Percentiles rank a stretch among this genome's conserved stretches.
These are phyloP conservation scores for Monascus ruber DNA, from an alignment of 2,329 filamentous ascomycete species.

Conservation along the genomic window DNA sequence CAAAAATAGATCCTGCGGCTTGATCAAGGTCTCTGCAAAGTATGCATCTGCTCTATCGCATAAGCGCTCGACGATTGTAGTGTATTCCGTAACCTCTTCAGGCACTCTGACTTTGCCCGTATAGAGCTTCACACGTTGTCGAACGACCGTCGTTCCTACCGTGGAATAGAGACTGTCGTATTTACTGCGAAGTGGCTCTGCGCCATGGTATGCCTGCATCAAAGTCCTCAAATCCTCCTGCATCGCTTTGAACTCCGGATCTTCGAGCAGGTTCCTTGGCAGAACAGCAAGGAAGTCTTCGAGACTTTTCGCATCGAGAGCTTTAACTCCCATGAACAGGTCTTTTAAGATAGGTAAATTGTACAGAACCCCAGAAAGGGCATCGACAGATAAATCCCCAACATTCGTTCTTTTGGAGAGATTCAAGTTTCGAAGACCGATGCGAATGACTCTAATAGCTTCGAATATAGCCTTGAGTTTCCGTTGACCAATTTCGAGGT, in stretches of 20 bases:
- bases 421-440: slow-evolving; percentile 18
- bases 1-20: slow-evolving; percentile 41
- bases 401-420: slow-evolving; percentile 17
- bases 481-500: slow-evolving; percentile 29
- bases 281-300: slow-evolving; percentile 29
- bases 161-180: slow-evolving; percentile 56
- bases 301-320: slow-evolving; percentile 41
- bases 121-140: slow-evolving; percentile 48
- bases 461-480: slow-evolving; percentile 27
- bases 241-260: slow-evolving; percentile 29
- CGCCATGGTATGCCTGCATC: slow-evolving; percentile 33
- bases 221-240: slow-evolving; percentile 40
- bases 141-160: slow-evolving; percentile 47
- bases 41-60: slow-evolving; percentile 35
- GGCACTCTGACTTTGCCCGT: slow-evolving; percentile 46
- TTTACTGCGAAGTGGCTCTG: slow-evolving; percentile 55
- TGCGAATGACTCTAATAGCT: slow-evolving; percentile 17
- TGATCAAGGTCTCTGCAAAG: slow-evolving; percentile 36
- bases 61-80: slow-evolving; percentile 39
- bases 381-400: slow-evolving; percentile 28
- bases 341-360: slow-evolving; percentile 42
- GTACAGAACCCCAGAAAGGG: slow-evolving; percentile 41
- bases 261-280: slow-evolving; percentile 20
- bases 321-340: slow-evolving; percentile 41
- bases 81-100: slow-evolving; percentile 44